Percentiles rank a stretch among this genome's conserved stretches.
These are phyloP conservation scores for Oxytropis ochrocephala DNA, from an alignment of 306 rosid species.

Conservation along the genomic window DNA sequence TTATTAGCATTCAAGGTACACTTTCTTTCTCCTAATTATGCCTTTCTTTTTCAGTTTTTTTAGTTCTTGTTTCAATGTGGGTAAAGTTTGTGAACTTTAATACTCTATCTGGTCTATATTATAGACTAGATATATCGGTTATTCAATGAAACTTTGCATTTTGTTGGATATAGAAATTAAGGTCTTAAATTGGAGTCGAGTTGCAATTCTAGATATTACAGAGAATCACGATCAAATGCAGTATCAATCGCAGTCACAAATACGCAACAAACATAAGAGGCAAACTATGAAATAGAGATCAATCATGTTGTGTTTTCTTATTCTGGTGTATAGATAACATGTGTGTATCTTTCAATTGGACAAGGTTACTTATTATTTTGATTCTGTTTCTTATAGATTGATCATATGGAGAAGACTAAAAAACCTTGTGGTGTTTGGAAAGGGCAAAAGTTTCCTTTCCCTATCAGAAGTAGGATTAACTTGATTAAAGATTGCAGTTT, in stretches of 20 bases:
- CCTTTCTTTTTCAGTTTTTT: not conserved
- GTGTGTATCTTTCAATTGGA: not conserved
- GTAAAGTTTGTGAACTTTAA: no score
- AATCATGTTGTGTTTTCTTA: not conserved
- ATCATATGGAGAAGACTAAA: slow-evolving; percentile 26
- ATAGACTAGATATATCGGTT: no score
- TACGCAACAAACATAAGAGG: no score
- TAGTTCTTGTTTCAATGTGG: not conserved
- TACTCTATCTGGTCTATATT: no score
- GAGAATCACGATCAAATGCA: no score
- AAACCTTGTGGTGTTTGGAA: slow-evolving; percentile 24
- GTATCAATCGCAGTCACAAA: no score
- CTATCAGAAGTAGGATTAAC: slow-evolving; percentile 34
- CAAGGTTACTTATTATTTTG: slow-evolving; percentile 9
- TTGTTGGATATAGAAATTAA: no score
- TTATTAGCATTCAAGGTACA: slow-evolving; percentile 48
- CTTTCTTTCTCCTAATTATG: not conserved
- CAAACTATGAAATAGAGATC: not conserved
- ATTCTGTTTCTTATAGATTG: slow-evolving; percentile 42
- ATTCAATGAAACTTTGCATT: no score
- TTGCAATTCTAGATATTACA: no score
- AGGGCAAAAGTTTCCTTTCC: slow-evolving; percentile 23
- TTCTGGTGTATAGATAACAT: not conserved
- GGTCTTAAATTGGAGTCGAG: no score
- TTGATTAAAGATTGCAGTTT: slow-evolving; percentile 52